phyloP scores from a whole-genome alignment of 306 rosid species.

The Gleditsia sinensis region DNA sequence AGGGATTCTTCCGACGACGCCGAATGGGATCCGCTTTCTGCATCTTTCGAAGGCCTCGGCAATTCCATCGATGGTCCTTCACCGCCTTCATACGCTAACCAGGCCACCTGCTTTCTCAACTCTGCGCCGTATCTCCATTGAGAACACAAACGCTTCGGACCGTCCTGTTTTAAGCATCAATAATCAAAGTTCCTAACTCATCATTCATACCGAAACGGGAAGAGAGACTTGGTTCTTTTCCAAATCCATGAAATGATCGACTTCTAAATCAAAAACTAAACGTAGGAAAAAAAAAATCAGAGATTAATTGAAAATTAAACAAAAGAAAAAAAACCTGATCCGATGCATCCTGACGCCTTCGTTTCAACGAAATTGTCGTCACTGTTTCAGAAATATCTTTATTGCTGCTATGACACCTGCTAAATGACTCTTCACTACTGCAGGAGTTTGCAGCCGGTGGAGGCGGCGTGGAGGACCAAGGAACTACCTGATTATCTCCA shows the following conservation, averaged over 20 bases:
- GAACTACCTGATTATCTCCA: conserved; percentile 73
- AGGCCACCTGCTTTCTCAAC: conserved; percentile 22
- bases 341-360: conserved; percentile 48
- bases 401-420: conserved; percentile 26
- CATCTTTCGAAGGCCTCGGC: conserved; percentile 21
- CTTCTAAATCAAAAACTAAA: neutral
- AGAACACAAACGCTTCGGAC: conserved; percentile 12
- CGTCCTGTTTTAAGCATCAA: conserved; percentile 32
- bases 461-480: conserved; percentile 55
- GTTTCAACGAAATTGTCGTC: conserved; percentile 41
- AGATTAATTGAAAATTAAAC: neutral
- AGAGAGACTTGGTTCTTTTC: neutral
- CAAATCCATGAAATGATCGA: neutral
- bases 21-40: neutral
- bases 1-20: neutral
- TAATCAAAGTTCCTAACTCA: neutral
- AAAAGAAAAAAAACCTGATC: conserved; percentile 44
- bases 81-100: conserved; percentile 17
- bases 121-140: conserved; percentile 19
- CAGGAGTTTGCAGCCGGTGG: conserved; percentile 63
- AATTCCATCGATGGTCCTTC: conserved; percentile 33
- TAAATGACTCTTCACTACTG: conserved; percentile 54
- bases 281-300: neutral
- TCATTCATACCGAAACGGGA: neutral
- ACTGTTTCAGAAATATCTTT: conserved; percentile 34